Conservation (phyloP, 768 basidiomycete genomes). For the Phylloporus sp. region DNA sequence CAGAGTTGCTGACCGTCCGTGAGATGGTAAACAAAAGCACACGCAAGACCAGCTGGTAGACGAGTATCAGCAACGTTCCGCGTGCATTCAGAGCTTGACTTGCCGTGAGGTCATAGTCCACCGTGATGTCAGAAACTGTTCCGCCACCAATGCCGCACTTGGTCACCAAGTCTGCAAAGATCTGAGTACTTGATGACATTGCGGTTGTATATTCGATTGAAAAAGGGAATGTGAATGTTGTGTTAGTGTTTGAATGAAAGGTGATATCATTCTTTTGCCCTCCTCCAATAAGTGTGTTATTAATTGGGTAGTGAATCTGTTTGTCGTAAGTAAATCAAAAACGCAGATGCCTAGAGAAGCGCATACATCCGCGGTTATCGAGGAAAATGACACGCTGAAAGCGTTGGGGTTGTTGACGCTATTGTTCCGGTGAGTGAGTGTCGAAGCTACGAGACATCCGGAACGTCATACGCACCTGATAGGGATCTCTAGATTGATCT, state of each 20-base stretch:
- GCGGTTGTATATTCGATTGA: conserved; percentile 53
- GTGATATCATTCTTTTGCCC: conserved; percentile 45
- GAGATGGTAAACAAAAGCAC: conserved; percentile 62
- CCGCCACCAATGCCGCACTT: conserved; percentile 56
- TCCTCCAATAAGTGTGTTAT: conserved; percentile 61
- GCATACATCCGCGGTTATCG: conserved; percentile 56
- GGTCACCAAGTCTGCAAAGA: conserved; percentile 56
- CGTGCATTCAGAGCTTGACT: neutral
- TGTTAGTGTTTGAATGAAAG: conserved; percentile 49
- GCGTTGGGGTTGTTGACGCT: conserved; percentile 83
- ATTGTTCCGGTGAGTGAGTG: conserved; percentile 6
- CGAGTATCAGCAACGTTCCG: conserved; percentile 3
- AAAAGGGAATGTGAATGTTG: conserved; percentile 75
- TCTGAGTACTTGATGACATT: conserved; percentile 44
- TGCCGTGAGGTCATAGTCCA: conserved; percentile 67
- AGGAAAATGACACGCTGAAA: conserved; percentile 62
- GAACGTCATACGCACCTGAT: conserved; percentile 47
- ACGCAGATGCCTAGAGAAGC: neutral
- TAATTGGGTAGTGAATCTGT: conserved; percentile 73
- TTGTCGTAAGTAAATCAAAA: conserved; percentile 1
- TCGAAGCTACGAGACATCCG: neutral
- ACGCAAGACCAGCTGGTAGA: conserved; percentile 52
- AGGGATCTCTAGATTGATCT: conserved; percentile 57
- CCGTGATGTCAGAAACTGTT: conserved; percentile 43
- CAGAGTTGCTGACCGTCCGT: conserved; percentile 57